Evolutionary conservation across 768 basidiomycete species (phyloP), one percentile per base, ranked within the genome.

Genomic region (Auriscalpium vulgare): DNA sequence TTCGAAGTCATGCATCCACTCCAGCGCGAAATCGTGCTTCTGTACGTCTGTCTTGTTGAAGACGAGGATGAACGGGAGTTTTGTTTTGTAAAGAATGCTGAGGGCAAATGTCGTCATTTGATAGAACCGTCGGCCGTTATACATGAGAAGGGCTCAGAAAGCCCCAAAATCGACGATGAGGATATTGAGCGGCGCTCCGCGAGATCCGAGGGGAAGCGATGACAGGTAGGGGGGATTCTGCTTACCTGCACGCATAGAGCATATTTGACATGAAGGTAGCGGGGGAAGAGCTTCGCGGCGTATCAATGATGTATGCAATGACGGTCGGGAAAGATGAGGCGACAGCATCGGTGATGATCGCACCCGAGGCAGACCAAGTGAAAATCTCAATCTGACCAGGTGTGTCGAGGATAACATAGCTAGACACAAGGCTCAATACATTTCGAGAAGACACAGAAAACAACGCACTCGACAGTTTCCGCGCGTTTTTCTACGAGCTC

Each of bases 221-320:
- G 2, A 29, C 0, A 29, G 29, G 29, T 29, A 17, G 47, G 34
- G 46, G 23, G 23, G 9, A 19, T 58, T 16, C 54, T 8, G 70
- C 80, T 59, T 56, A 88, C 89, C 91, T 93, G 78, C 97, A 99
- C 1, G 97, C 97, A 66, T 98, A 99, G 45, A 99, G 79, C 97
- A 99, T 99, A 71, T 99, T 99, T 17, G 87, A 91, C 97, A 98
- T 99, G 71, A 99, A 99, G 3, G 97, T 99, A 14, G 95, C 93
- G 0, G 97, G 97, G 0, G 91, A 85, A 0, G 88, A 87, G 17
- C 92, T 93, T 59, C 97, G 79, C 19, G 97, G 97, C 4, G 97
- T 99, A 70, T 99, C 97, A 62, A 99, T 92, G 58, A 99, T 81
- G 67, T 98, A 99, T 14, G 97, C 97, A 37, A 99, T 85, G 37